phyloP scores from a whole-genome alignment of 441 rosid genomes.

The Capsella rubella region DNA sequence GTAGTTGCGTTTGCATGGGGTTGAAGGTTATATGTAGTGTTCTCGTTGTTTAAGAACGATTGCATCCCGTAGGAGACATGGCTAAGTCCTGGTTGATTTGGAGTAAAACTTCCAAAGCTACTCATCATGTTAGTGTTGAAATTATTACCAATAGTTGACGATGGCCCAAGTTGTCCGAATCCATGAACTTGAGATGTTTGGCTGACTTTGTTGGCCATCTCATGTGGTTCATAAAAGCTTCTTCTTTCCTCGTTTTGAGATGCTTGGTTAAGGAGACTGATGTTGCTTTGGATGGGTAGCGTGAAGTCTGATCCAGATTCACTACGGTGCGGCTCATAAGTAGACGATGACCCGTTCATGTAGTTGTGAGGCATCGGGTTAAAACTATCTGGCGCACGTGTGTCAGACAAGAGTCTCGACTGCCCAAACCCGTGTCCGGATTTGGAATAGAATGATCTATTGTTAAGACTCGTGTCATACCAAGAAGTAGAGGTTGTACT shows the following conservation, averaged over 20 bases:
- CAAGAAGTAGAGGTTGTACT: slow-evolving; percentile 29
- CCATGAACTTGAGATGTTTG: slow-evolving; percentile 40
- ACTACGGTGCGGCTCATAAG: slow-evolving; percentile 24
- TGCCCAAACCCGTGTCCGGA: slow-evolving; percentile 41
- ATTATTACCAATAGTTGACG: slow-evolving; percentile 6
- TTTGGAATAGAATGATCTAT: slow-evolving; percentile 26
- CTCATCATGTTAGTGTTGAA: slow-evolving; percentile 16
- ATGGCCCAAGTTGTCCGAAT: slow-evolving; percentile 25
- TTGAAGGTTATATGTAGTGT: slow-evolving; percentile 2
- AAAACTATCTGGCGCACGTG: not conserved
- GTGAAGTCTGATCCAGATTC: slow-evolving; percentile 35
- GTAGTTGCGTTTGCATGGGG: slow-evolving; percentile 8
- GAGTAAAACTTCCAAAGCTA: slow-evolving; percentile 22
- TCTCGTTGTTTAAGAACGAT: slow-evolving; percentile 30
- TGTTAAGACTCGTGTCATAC: slow-evolving; percentile 23
- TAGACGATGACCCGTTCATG: slow-evolving; percentile 30
- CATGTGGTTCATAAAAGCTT: slow-evolving; percentile 20
- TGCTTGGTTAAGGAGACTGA: slow-evolving; percentile 19
- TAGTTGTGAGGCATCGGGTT: not conserved
- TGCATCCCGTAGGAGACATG: slow-evolving; percentile 16
- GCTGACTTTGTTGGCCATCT: slow-evolving; percentile 1
- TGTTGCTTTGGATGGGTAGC: slow-evolving; percentile 30
- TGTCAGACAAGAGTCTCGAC: slow-evolving; percentile 25
- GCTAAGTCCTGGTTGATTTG: slow-evolving; percentile 25
- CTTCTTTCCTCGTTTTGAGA: slow-evolving; percentile 29